Evolutionary conservation across 179 eudicot genomes (phyloP).

Genomic region (Sideroxylon spinosum): DNA sequence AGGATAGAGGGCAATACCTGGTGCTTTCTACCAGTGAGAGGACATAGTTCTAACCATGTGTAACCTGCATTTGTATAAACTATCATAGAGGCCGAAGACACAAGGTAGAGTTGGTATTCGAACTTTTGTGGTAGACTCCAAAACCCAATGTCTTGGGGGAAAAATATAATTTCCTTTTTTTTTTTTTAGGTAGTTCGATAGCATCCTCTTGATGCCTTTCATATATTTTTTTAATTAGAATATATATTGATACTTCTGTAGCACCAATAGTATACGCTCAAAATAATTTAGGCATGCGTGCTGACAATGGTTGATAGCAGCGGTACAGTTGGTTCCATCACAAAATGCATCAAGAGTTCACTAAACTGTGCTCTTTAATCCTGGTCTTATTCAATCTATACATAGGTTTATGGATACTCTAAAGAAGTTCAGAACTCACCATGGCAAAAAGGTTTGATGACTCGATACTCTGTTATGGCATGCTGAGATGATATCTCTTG

Average conservation of each 20-base stretch:
- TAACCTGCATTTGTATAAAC: slow-evolving; percentile 51
- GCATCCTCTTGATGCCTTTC: no score
- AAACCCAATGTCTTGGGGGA: background rate
- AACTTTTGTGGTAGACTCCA: background rate
- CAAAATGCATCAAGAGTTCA: background rate
- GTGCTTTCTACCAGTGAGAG: slow-evolving; percentile 92
- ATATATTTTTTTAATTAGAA: no score
- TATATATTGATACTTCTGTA: no score
- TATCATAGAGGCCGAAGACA: background rate
- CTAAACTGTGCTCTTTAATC: background rate
- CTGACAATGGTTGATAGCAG: background rate
- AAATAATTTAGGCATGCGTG: background rate
- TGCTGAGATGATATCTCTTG: slow-evolving; percentile 50
- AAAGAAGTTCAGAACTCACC: slow-evolving; percentile 41
- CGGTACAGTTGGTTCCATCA: background rate
- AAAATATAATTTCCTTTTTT: no score
- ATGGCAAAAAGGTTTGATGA: slow-evolving; percentile 49
- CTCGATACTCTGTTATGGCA: slow-evolving; percentile 83
- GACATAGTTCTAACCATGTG: slow-evolving; percentile 83
- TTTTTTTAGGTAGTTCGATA: no score
- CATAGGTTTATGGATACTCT: background rate
- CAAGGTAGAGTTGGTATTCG: background rate
- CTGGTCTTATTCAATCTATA: background rate
- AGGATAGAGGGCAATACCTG: slow-evolving; percentile 47
- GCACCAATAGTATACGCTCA: no score